phyloP scores from a whole-genome alignment of 257 asterid species.

The Paraleonurus japonicus region DNA sequence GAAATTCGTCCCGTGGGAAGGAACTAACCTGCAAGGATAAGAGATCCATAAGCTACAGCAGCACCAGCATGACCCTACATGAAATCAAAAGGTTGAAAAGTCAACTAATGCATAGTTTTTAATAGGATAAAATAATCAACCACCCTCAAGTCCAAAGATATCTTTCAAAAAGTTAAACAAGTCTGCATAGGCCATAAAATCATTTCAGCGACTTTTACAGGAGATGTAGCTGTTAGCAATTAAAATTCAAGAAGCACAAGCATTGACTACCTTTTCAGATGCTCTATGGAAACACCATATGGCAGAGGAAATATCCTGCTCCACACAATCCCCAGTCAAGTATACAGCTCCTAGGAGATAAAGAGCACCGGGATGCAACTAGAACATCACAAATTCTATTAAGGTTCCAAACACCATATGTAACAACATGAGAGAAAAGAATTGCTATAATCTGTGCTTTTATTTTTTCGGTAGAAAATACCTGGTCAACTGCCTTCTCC shows the following conservation, averaged over 20 bases:
- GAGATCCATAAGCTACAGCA: constrained; percentile 89
- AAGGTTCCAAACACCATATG: constrained; percentile 21
- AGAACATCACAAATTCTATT: constrained; percentile 20
- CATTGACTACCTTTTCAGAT: constrained; percentile 67
- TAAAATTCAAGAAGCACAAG: constrained; percentile 19
- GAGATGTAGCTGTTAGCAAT: not conserved
- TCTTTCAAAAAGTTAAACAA: not conserved
- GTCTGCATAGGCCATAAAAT: not conserved
- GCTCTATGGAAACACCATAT: constrained; percentile 98
- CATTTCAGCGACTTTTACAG: constrained; percentile 8
- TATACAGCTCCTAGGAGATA: constrained; percentile 93
- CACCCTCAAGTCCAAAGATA: constrained; percentile 3
- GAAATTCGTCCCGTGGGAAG: not conserved
- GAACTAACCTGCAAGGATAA: constrained; percentile 66
- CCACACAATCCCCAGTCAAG: constrained; percentile 92
- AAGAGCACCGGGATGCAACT: constrained; percentile 96
- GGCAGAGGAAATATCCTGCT: constrained; percentile 78
- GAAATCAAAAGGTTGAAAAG: constrained; percentile 21
- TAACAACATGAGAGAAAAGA: constrained; percentile 6
- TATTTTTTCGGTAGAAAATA: constrained; percentile 19
- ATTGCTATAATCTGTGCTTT: not conserved
- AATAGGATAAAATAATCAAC: constrained; percentile 7
- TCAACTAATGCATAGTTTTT: constrained; percentile 6
- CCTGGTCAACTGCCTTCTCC: constrained; percentile 94
- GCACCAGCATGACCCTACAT: constrained; percentile 89